These are phyloP conservation scores for Emmonsia crescens DNA, from an alignment of 2,329 filamentous ascomycete species.

Conservation along the genomic window DNA sequence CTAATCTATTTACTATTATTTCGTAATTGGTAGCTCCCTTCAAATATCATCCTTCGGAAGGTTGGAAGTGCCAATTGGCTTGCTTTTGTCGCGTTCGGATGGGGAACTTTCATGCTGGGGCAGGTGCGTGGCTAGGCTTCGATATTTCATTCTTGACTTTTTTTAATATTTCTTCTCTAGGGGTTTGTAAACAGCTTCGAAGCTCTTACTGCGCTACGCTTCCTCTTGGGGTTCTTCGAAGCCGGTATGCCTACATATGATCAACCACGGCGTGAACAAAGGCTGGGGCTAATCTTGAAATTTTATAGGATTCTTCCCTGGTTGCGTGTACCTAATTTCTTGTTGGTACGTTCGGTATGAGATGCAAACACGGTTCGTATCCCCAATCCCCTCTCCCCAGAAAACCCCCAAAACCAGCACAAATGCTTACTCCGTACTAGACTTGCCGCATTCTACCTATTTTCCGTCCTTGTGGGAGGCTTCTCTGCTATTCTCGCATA, in stretches of 20 bases:
- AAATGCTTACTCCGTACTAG: slow-evolving; percentile 24
- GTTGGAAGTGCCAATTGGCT: slow-evolving; percentile 41
- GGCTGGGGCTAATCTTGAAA: slow-evolving; percentile 3
- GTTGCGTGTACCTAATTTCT: slow-evolving; percentile 55
- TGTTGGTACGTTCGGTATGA: slow-evolving; percentile 49
- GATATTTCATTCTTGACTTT: not conserved
- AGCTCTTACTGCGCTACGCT: not conserved
- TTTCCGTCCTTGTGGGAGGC: slow-evolving; percentile 38
- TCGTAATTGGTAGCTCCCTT: slow-evolving; percentile 36
- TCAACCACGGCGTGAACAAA: not conserved
- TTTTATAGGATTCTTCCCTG: slow-evolving; percentile 30
- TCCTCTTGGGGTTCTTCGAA: slow-evolving; percentile 8
- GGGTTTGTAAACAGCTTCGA: slow-evolving; percentile 10
- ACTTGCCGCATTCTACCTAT: slow-evolving; percentile 39
- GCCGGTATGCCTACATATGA: slow-evolving; percentile 41
- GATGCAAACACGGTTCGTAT: slow-evolving; percentile 26
- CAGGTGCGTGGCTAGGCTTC: slow-evolving; percentile 12
- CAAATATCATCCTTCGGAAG: slow-evolving; percentile 57
- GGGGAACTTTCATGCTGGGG: slow-evolving; percentile 17
- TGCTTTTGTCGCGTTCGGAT: slow-evolving; percentile 16
- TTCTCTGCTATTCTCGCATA: slow-evolving; percentile 37
- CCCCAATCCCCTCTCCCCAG: slow-evolving; percentile 9
- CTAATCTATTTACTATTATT: not conserved
- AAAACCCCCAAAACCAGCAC: not conserved
- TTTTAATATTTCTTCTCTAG: slow-evolving; percentile 11